Percentiles rank a stretch among this genome's conserved stretches.
These are phyloP conservation scores for Cocos nucifera DNA, from an alignment of 176 grass and related monocot genomes.

Conservation along the genomic window DNA sequence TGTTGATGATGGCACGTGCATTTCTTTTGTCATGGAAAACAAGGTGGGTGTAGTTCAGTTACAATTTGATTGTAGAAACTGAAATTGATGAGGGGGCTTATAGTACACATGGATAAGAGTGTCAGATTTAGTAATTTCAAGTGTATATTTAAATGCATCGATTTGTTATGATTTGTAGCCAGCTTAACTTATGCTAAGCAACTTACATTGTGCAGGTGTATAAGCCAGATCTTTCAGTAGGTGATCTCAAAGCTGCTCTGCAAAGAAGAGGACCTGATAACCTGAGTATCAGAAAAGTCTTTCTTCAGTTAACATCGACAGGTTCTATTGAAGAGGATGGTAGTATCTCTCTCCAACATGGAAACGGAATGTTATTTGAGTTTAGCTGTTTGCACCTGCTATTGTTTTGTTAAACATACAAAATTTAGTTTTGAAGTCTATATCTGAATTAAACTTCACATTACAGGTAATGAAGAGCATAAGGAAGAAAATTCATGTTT, in stretches of 20 bases:
- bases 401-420: background rate
- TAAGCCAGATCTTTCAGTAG: constrained; percentile 31
- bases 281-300: constrained; percentile 40
- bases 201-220: constrained; percentile 9
- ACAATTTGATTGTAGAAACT: too few relatives aligned
- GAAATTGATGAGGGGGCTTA: too few relatives aligned
- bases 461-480: background rate
- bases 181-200: background rate
- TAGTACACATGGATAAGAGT: too few relatives aligned
- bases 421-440: background rate
- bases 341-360: background rate
- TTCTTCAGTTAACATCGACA: constrained; percentile 18
- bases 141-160: too few relatives aligned
- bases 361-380: background rate
- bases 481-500: background rate
- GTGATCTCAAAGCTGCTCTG: constrained; percentile 57
- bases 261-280: constrained; percentile 51
- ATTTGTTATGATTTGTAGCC: too few relatives aligned
- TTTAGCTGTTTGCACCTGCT: background rate
- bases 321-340: constrained; percentile 17
- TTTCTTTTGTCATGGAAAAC: too few relatives aligned
- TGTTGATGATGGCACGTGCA: too few relatives aligned
- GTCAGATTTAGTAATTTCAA: too few relatives aligned
- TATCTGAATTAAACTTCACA: background rate
- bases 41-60: too few relatives aligned